Percentiles rank a stretch among this genome's conserved stretches.
Conservation (phyloP, 768 basidiomycete species). For the Leccinum subtestaceum region DNA sequence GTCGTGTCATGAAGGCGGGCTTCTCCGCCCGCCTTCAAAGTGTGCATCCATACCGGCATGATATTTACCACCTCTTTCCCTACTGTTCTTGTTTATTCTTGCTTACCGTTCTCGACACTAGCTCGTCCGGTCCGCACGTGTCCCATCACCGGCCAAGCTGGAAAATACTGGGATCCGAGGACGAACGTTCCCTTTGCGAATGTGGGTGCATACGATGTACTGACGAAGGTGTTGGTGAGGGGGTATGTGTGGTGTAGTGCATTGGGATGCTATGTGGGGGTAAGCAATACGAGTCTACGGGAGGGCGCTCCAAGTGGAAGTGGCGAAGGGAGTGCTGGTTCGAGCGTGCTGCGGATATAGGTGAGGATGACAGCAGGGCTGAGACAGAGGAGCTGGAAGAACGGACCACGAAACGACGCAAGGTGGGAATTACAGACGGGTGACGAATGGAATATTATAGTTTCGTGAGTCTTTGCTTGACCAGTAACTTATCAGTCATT, state of each 20-base stretch:
- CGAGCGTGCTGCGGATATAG: not conserved
- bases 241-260: conserved; percentile 63
- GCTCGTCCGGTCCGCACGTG: conserved; percentile 67
- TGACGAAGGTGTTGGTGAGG: conserved; percentile 62
- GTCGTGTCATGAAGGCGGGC: too few relatives aligned
- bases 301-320: not conserved
- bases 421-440: conserved; percentile 2
- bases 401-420: conserved; percentile 15
- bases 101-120: not conserved
- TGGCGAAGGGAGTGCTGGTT: not conserved
- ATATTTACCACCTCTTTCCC: not conserved
- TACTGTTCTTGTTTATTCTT: too few relatives aligned
- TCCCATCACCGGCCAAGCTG: conserved; percentile 74
- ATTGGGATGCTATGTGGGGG: conserved; percentile 42
- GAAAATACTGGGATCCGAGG: conserved; percentile 76
- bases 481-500: too few relatives aligned
- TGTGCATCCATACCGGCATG: too few relatives aligned
- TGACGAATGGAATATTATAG: not conserved
- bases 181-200: conserved; percentile 80
- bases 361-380: not conserved
- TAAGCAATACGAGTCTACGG: not conserved
- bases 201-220: conserved; percentile 56
- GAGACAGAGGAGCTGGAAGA: conserved; percentile 9
- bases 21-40: too few relatives aligned
- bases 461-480: too few relatives aligned